Evolutionary conservation across 805 yeast genomes (phyloP), one percentile per base, ranked within the genome.

Genomic region (Hanseniaspora valbyensis): DNA sequence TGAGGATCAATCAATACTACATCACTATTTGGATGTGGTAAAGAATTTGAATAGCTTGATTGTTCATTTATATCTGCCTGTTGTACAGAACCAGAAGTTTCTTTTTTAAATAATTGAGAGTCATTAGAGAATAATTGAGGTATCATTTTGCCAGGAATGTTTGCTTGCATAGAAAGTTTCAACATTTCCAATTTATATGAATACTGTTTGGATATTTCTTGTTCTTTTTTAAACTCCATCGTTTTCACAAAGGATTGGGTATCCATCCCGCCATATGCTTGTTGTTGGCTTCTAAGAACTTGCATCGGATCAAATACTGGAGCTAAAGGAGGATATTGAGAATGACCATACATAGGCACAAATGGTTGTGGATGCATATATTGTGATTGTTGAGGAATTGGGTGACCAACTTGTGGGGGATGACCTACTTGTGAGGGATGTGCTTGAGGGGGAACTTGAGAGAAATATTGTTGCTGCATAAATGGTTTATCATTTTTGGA

Each of bases 191-290:
- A 67, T 49, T 73, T 74, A 61, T 83, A 81, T 57, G 71, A 80
- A 56, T 83, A 92, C 62, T 88, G 95, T 56, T 81, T 82, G 1
- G 96, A 82, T 40, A 74, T 71, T 61, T 89, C 96, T 59, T 83
- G 90, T 61, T 86, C 88, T 2, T 77, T 63, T 48, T 78, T 71
- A 28, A 82, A 71, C 30, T 72, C 70, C 33, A 86, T 64, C 0
- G 87, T 80, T 55, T 75, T 77, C 24, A 69, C 62, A 26, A 80
- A 69, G 2, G 87, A 34, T 19, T 34, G 39, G 7, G 39, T 34
- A 14, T 34, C 39, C 41, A 34, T 34, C 16, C n/a, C n/a, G 4
- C 39, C 39, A 34, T 7, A 34, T 7, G 24, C 10, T 16, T 34
- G 39, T 34, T 34, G 39, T 34, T 34, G 39, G 14, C 16, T 34